These are phyloP conservation scores for Xylaria sp. DNA, from an alignment of 2,329 filamentous ascomycete genomes.

Conservation along the genomic window DNA sequence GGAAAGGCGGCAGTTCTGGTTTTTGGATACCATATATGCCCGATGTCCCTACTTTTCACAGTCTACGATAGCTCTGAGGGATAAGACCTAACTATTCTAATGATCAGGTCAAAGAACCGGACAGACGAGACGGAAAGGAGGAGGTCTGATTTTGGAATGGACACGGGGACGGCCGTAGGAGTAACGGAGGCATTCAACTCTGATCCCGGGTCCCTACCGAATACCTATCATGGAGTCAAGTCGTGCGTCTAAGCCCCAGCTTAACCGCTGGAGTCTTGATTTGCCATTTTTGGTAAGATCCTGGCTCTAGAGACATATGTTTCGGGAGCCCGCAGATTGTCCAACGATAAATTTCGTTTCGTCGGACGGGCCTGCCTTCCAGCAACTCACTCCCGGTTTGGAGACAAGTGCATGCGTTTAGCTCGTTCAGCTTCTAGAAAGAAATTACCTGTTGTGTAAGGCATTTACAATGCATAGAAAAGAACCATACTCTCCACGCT, in stretches of 20 bases:
- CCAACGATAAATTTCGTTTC: neutral
- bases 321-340: too few species aligned
- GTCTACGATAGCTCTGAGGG: neutral
- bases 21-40: neutral
- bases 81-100: neutral
- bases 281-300: too few species aligned
- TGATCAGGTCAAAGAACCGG: neutral
- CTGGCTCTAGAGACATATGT: too few species aligned
- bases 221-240: neutral
- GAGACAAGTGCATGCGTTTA: neutral
- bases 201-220: neutral
- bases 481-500: neutral
- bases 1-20: neutral
- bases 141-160: neutral
- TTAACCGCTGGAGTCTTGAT: too few species aligned
- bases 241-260: neutral
- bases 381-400: neutral
- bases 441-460: neutral
- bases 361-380: neutral
- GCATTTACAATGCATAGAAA: neutral
- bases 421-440: neutral
- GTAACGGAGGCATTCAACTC: neutral
- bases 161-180: neutral
- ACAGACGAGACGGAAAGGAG: neutral
- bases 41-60: neutral